A percentile compares a stretch with the other conserved stretches of the same genome.
Conservation (phyloP, 768 basidiomycete genomes). For the Clitopilus hobsonii region DNA sequence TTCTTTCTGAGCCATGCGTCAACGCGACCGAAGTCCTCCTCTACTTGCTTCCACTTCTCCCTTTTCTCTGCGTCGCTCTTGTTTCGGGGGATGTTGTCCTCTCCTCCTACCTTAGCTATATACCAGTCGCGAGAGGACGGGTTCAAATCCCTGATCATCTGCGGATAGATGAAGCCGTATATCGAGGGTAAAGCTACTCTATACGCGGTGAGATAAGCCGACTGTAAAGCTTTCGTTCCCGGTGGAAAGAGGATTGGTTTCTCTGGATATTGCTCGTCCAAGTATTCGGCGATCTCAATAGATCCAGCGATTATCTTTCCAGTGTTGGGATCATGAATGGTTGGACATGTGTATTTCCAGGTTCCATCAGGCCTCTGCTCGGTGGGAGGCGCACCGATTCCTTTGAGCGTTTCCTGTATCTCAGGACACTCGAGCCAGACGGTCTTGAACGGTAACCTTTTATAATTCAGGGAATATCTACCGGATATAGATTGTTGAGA, state of each 20-base stretch:
- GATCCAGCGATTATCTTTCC: slow-evolving; percentile 29
- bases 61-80: slow-evolving; percentile 9
- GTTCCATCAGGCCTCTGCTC: slow-evolving; percentile 20
- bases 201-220: not conserved
- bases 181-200: not conserved
- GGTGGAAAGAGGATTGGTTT: slow-evolving; percentile 24
- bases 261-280: slow-evolving; percentile 37
- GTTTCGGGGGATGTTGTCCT: slow-evolving; percentile 17
- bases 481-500: not conserved
- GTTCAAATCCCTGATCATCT: not conserved
- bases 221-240: not conserved
- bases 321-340: slow-evolving; percentile 35
- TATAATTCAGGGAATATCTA: slow-evolving; percentile 24
- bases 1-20: not conserved
- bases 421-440: slow-evolving; percentile 40
- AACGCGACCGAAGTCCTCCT: not conserved
- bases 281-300: slow-evolving; percentile 31
- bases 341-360: slow-evolving; percentile 31
- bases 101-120: slow-evolving; percentile 25
- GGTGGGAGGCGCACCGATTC: slow-evolving; percentile 26
- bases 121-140: slow-evolving; percentile 10
- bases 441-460: slow-evolving; percentile 32
- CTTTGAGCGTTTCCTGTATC: slow-evolving; percentile 28
- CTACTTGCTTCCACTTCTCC: not conserved
- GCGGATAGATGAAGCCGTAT: not conserved